phyloP scores from a whole-genome alignment of 257 asterid species.

The Parsonsia alboflavescens region DNA sequence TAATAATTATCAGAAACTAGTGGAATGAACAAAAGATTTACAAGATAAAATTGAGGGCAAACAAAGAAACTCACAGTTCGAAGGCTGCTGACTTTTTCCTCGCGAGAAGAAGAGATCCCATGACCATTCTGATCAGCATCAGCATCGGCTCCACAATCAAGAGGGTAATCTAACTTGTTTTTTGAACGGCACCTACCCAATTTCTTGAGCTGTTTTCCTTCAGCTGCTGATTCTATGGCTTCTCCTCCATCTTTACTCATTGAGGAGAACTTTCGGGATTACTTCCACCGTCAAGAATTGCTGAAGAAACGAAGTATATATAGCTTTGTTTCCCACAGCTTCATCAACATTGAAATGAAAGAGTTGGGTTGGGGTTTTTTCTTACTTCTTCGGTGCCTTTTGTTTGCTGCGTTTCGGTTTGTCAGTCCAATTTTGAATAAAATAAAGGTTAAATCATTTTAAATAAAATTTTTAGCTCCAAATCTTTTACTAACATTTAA shows the following conservation, averaged over 20 bases:
- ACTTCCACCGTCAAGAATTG: conserved; percentile 20
- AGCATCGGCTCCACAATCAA: conserved; percentile 69
- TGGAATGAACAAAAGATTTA: background rate
- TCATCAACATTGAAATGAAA: background rate
- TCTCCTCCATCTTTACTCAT: conserved; percentile 56
- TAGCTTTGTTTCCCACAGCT: conserved; percentile 5
- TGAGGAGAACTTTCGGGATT: conserved; percentile 21
- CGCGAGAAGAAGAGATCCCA: conserved; percentile 69
- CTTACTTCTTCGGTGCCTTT: no score
- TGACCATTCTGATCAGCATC: conserved; percentile 82
- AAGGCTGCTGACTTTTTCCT: conserved; percentile 98
- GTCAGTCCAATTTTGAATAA: no score
- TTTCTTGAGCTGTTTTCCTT: conserved; percentile 55
- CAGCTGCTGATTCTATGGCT: conserved; percentile 41
- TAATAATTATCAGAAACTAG: background rate
- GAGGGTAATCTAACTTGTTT: conserved; percentile 58
- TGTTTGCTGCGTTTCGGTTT: background rate
- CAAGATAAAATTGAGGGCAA: background rate
- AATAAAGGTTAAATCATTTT: no score
- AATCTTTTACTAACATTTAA: no score
- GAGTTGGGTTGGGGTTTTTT: background rate
- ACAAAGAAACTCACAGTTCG: conserved; percentile 64
- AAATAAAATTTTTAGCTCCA: no score
- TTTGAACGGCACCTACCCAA: conserved; percentile 61
- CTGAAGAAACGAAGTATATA: conserved; percentile 19